Base-by-base conservation (phyloP, 2,329 filamentous ascomycete genomes). In the Akanthomyces dipterigenus region DNA sequence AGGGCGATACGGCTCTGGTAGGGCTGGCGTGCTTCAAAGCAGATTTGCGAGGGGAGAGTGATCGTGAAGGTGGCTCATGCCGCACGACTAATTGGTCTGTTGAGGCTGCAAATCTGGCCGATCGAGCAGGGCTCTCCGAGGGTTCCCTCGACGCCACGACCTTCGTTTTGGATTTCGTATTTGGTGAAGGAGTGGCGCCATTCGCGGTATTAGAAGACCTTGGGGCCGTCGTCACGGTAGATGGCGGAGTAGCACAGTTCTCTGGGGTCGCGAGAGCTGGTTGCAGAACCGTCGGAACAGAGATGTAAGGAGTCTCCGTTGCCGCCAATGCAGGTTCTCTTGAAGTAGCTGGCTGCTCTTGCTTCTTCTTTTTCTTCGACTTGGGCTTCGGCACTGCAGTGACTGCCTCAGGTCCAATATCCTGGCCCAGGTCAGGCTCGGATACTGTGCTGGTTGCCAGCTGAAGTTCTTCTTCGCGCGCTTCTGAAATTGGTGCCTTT, bases 41-140 rank as follows among this genome's bases (percentile, higher is more conserved):
- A 1, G 89, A 91, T 71, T 93, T 93, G 50, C 86, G 85, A 11
- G 90, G 90, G 0, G 89, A 92, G 12, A 89, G 77, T 5, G 89
- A 90, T 53, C 90, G 82, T 34, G 85, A 78, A 24, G 88, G 86
- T 6, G 89, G 90, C 59, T 85, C 81, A 69, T 93, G 89, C 64
- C 80, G 86, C 31, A 88, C 77, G 1, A 80, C 75, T 14, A 86
- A 70, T 46, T 76, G 81, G 38, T 85, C 80, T 18, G 83, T 77
- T 8, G 80, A 78, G 11, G 80, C 70, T 1, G 84, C 84, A 70
- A 92, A 92, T 67, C 85, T 88, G 14, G 89, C 84, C 34, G 82
- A 85, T 38, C 88, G 82, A 26, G 78, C 81, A n/a, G 88, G 88
- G 65, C 88, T 91, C 65, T 77, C 78, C 1, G 82, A 84, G 24